Evolutionary conservation across 2,329 filamentous ascomycete species (phyloP), one percentile per base, ranked within the genome.

Genomic region (Chaetomium olivaceum): DNA sequence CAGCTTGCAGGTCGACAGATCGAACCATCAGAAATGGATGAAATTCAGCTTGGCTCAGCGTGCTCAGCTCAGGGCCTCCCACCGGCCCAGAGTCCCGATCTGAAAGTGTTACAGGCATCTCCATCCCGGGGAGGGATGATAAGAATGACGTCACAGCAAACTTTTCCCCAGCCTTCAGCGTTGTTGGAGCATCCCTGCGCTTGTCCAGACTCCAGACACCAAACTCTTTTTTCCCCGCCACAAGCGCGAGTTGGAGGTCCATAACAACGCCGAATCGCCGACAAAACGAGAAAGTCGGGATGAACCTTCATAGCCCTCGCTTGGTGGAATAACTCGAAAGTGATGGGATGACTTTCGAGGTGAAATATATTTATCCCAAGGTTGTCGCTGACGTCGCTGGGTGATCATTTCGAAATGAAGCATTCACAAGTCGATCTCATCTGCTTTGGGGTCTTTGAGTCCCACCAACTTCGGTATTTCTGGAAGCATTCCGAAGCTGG

Each of bases 131-230:
- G 31, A 39, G 36, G 39, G 39, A 59, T 23, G 48, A 58, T 57
- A 61, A 39, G 36, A 61, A 68, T 70, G 68, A 70, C 68, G 67
- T 70, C 68, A 70, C 21, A 11, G 48, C 36, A 50, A 12, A 11
- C 31, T 64, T 62, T 31, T 29, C 36, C 46, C 31, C 36, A 36
- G 19, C 12, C 51, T 25, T 50, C 19, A 14, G 50, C 36, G 14
- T 19, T 9, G 36, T 7, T 27, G 23, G 16, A 11, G 27, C 11
- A 25, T 31, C 57, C 57, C 29, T 59, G 43, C 57, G 6, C 2
- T 55, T 62, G 50, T 55, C 50, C 29, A 58, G 52, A 63, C 62
- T 36, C 46, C 46, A 58, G 52, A 63, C 62, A 29, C 46, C 46
- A 48, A 23, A 36, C 19, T 12, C 46, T 48, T 4, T 23, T 23